Conservation (phyloP, 169 alveolate species). For the Eimeria necatrix region DNA sequence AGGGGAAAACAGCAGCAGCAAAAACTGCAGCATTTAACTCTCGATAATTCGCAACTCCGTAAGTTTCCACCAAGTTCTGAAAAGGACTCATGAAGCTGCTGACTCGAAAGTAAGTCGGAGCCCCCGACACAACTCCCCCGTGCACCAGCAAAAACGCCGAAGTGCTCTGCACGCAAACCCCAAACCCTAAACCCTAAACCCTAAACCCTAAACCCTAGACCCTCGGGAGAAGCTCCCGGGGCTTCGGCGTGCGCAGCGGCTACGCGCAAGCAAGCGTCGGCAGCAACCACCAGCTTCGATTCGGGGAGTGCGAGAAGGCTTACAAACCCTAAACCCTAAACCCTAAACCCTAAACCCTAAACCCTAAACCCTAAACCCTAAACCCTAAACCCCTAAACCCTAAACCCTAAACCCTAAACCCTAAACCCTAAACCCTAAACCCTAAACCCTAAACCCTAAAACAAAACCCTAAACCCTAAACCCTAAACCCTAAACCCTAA, state of each 20-base stretch:
- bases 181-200: neutral
- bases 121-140: neutral
- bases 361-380: conserved; percentile 24
- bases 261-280: neutral
- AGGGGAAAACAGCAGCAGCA: conserved; percentile 98
- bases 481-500: conserved; percentile 32
- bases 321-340: conserved; percentile 5
- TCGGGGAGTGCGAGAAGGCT: too few species aligned
- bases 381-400: neutral
- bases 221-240: neutral
- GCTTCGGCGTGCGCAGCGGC: too few species aligned
- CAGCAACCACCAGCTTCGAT: neutral
- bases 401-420: conserved; percentile 57
- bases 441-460: conserved; percentile 56
- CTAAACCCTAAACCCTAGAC: conserved; percentile 20
- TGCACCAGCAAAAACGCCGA: conserved; percentile 76
- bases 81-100: conserved; percentile 18
- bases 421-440: neutral
- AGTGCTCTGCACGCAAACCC: conserved; percentile 18
- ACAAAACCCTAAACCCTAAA: conserved; percentile 30
- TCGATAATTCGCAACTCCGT: conserved; percentile 99
- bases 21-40: conserved; percentile 99
- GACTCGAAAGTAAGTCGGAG: conserved; percentile 49
- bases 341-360: conserved; percentile 52
- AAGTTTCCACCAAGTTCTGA: conserved; percentile 95